A percentile compares a stretch with the other conserved stretches of the same genome.
phyloP scores from a whole-genome alignment of 2,329 filamentous ascomycete genomes.

The Cephalotrichum gorgonifer region DNA sequence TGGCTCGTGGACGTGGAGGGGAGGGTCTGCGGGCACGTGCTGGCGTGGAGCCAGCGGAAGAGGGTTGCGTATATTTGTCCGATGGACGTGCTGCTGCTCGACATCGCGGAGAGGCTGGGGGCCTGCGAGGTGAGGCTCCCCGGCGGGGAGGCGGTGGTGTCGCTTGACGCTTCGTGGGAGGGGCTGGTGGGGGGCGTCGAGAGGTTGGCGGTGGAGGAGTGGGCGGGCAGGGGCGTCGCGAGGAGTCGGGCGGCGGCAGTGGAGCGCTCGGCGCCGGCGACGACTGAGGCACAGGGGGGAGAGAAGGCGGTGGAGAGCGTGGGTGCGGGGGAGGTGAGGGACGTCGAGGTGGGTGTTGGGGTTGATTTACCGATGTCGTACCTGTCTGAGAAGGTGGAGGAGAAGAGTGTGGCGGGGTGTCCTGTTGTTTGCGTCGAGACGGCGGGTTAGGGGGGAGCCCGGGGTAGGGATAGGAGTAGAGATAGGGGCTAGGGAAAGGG shows the following conservation, averaged over 20 bases:
- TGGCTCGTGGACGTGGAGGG: constrained; percentile 83
- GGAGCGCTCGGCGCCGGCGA: too few relatives aligned
- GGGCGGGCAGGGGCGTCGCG: too few relatives aligned
- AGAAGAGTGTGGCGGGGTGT: background rate
- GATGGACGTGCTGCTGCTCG: constrained; percentile 81
- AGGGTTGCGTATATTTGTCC: constrained; percentile 85
- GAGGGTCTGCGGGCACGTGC: constrained; percentile 76
- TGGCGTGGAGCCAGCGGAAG: constrained; percentile 76
- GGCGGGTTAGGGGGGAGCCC: background rate
- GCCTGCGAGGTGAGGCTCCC: constrained; percentile 64
- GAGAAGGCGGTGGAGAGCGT: background rate
- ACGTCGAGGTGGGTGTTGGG: background rate
- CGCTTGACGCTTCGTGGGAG: background rate
- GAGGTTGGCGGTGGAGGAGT: constrained; percentile 10
- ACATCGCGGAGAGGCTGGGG: constrained; percentile 70
- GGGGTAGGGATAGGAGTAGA: too few relatives aligned
- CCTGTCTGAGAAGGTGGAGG: constrained; percentile 4
- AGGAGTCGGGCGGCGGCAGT: background rate
- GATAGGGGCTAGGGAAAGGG: background rate
- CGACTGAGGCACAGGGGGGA: too few relatives aligned
- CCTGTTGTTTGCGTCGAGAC: constrained; percentile 2
- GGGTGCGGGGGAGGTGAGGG: background rate
- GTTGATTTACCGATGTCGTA: background rate
- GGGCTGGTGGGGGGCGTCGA: background rate
- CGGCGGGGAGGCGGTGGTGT: constrained; percentile 34